Conservation (phyloP, 352 stramenopile genomes). For the Thalassiosira ordinaria region DNA sequence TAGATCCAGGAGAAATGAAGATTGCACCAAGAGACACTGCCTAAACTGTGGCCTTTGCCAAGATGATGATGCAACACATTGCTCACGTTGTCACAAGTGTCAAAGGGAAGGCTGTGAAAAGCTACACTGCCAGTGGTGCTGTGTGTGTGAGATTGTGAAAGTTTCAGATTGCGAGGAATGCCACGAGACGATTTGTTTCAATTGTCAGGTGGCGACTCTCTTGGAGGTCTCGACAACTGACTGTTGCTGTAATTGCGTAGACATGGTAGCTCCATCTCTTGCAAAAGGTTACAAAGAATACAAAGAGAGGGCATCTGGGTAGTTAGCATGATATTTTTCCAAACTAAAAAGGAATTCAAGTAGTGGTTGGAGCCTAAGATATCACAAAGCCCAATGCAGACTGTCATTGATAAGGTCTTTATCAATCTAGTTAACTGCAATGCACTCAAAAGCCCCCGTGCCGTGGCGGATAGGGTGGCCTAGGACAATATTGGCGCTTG, state of each 20-base stretch:
- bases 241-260: background rate
- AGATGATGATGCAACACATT: background rate
- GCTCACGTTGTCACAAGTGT: background rate
- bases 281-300: background rate
- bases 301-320: background rate
- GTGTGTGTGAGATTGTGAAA: background rate
- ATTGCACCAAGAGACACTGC: background rate
- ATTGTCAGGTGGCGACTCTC: background rate
- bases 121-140: background rate
- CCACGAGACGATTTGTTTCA: background rate
- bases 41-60: background rate
- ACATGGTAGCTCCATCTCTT: background rate
- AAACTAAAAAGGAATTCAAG: too few species aligned
- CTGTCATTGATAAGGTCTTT: too few species aligned
- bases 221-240: background rate
- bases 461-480: slow-evolving; percentile 93
- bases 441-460: slow-evolving; percentile 95
- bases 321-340: too few species aligned
- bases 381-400: too few species aligned
- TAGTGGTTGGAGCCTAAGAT: too few species aligned
- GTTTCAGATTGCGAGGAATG: background rate
- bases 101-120: background rate
- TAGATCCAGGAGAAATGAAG: background rate
- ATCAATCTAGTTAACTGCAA: too few species aligned
- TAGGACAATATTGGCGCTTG: slow-evolving; percentile 94